A percentile compares a stretch with the other conserved stretches of the same genome.
Evolutionary conservation across 2,329 filamentous ascomycete species (phyloP).

Genomic region (Fusarium chaquense): DNA sequence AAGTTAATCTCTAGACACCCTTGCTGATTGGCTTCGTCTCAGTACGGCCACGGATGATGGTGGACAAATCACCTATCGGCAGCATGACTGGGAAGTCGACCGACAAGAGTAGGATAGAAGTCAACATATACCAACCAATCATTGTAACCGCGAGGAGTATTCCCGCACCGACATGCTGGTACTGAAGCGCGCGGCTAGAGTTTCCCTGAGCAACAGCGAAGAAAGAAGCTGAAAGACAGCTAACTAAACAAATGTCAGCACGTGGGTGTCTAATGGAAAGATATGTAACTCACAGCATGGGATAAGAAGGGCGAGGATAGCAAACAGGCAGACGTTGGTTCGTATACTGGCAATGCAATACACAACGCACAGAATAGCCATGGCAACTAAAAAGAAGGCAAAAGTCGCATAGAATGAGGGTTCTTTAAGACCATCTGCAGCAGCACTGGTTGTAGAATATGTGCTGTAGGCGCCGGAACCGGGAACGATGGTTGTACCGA

Average conservation of each 20-base stretch:
- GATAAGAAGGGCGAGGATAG: constrained; percentile 71
- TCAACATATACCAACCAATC: constrained; percentile 64
- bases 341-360: constrained; percentile 73
- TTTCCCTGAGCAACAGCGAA: constrained; percentile 45
- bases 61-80: constrained; percentile 64
- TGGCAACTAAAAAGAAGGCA: constrained; percentile 70
- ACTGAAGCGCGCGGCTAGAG: constrained; percentile 23
- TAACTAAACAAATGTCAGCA: constrained; percentile 32
- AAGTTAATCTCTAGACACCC: background rate
- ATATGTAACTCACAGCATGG: constrained; percentile 45
- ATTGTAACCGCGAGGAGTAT: constrained; percentile 43
- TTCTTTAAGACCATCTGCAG: constrained; percentile 55
- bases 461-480: constrained; percentile 59
- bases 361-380: constrained; percentile 70
- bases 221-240: constrained; percentile 49
- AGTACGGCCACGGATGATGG: constrained; percentile 51
- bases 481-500: constrained; percentile 62
- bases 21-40: background rate
- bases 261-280: fast-evolving
- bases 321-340: constrained; percentile 70
- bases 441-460: constrained; percentile 49
- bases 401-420: constrained; percentile 63
- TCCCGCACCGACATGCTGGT: constrained; percentile 48
- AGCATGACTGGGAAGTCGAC: constrained; percentile 64
- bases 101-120: constrained; percentile 60